Conservation (phyloP, 2,329 filamentous ascomycete species). For the Epichloe hybrida region DNA sequence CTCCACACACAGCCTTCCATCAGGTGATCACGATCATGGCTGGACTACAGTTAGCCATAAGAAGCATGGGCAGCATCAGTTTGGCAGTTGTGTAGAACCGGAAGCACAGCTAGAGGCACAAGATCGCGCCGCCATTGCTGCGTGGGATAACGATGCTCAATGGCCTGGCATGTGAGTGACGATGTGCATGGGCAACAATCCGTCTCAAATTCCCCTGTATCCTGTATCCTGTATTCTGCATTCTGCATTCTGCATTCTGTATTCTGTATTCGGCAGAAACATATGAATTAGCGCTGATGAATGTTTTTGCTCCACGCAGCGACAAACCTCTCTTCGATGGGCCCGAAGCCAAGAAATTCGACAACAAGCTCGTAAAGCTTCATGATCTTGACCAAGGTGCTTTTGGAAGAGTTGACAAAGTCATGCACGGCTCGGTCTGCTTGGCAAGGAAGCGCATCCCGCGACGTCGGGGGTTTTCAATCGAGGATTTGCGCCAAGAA, state of each 20-base stretch:
- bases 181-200: not conserved
- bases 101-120: constrained; percentile 17
- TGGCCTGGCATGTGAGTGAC: constrained; percentile 21
- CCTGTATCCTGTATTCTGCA: too few species aligned
- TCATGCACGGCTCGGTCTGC: constrained; percentile 26
- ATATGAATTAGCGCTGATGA: not conserved
- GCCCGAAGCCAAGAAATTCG: constrained; percentile 21
- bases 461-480: constrained; percentile 22
- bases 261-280: not conserved
- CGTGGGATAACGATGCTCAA: constrained; percentile 19
- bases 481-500: constrained; percentile 30
- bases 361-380: constrained; percentile 17
- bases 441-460: constrained; percentile 32
- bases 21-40: constrained; percentile 15
- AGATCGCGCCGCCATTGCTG: constrained; percentile 17
- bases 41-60: constrained; percentile 21
- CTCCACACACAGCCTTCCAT: not conserved
- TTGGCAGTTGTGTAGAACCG: constrained; percentile 10
- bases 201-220: not conserved
- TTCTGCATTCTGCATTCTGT: too few species aligned
- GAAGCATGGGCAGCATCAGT: constrained; percentile 9
- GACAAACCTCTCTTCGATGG: constrained; percentile 18
- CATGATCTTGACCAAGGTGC: constrained; percentile 28
- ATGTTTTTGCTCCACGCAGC: constrained; percentile 8
- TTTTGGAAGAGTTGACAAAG: constrained; percentile 31